Evolutionary conservation across 768 basidiomycete genomes (phyloP).

Genomic region (Agaricus blazei): DNA sequence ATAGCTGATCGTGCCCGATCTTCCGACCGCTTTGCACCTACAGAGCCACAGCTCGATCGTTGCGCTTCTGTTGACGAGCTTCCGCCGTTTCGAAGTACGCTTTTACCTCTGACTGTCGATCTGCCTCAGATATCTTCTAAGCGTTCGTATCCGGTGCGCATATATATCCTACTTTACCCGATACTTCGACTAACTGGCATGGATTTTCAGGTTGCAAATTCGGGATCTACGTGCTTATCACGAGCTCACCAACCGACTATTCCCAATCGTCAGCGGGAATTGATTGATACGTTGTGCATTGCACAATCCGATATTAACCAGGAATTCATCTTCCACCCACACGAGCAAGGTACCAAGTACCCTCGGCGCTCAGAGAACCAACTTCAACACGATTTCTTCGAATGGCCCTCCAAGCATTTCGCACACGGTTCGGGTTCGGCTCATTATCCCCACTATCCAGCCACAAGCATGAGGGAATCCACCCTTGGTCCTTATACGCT

Average conservation of each 20-base stretch:
- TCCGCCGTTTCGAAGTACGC: slow-evolving; percentile 25
- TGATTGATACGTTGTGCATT: not conserved
- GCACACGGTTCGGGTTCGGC: not conserved
- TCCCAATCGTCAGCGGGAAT: not conserved
- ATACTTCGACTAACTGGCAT: not conserved
- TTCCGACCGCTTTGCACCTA: not conserved
- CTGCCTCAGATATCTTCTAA: not conserved
- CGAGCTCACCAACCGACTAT: not conserved
- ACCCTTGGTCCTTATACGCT: not conserved
- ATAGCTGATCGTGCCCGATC: not conserved
- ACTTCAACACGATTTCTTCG: not conserved
- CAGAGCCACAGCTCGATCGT: not conserved
- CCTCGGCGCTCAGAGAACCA: not conserved
- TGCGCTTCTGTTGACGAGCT: slow-evolving; percentile 5
- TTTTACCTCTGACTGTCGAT: slow-evolving; percentile 18
- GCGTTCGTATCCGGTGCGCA: slow-evolving; percentile 2
- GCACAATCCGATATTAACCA: not conserved
- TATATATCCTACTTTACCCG: not conserved
- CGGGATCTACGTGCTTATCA: not conserved
- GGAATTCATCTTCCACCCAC: not conserved
- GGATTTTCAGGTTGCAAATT: not conserved
- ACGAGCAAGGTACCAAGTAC: not conserved
- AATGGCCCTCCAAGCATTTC: slow-evolving; percentile 1
- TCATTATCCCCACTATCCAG: not conserved
- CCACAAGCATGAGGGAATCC: not conserved